These are phyloP conservation scores for Heterobasidion occidentale DNA, from an alignment of 1,284 basidiomycete species.

Conservation along the genomic window DNA sequence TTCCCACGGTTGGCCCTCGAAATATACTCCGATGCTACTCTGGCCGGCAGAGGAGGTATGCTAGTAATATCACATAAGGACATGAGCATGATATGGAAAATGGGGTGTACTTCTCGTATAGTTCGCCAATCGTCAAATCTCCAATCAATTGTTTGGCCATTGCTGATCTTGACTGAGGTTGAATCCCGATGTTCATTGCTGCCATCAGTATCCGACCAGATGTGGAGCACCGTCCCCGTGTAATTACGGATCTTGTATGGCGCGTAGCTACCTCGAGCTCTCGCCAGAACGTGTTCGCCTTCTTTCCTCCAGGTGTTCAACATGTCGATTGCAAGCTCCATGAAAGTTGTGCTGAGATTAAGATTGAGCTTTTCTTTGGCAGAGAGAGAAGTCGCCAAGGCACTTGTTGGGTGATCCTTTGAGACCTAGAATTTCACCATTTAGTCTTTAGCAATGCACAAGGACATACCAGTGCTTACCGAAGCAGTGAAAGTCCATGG, in stretches of 20 bases:
- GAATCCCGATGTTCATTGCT: slow-evolving; percentile 37
- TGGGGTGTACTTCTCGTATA: slow-evolving; percentile 75
- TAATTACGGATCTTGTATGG: slow-evolving; percentile 92
- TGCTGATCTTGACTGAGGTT: slow-evolving; percentile 47
- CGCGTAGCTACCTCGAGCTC: slow-evolving; percentile 79
- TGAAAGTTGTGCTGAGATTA: slow-evolving; percentile 89
- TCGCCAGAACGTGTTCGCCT: slow-evolving; percentile 64
- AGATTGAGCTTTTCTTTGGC: slow-evolving; percentile 86
- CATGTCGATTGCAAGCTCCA: slow-evolving; percentile 79
- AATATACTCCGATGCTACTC: slow-evolving; percentile 78
- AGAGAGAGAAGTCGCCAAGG: slow-evolving; percentile 57
- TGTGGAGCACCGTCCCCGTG: slow-evolving; percentile 76
- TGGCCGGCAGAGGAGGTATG: slow-evolving; percentile 70
- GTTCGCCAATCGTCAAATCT: slow-evolving; percentile 96
- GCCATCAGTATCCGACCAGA: slow-evolving; percentile 76
- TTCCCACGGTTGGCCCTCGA: slow-evolving; percentile 90
- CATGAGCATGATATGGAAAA: not conserved
- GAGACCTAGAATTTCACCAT: slow-evolving; percentile 31
- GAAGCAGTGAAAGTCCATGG: slow-evolving; percentile 88
- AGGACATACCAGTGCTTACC: slow-evolving; percentile 32
- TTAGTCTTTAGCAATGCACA: not conserved
- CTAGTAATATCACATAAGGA: slow-evolving; percentile 28
- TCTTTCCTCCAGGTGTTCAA: slow-evolving; percentile 70
- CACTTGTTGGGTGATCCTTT: slow-evolving; percentile 44
- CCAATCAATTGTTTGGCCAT: slow-evolving; percentile 87